Evolutionary conservation across 2,329 filamentous ascomycete species (phyloP), one percentile per base, ranked within the genome.

Genomic region (Aspergillus pseudotamarii): DNA sequence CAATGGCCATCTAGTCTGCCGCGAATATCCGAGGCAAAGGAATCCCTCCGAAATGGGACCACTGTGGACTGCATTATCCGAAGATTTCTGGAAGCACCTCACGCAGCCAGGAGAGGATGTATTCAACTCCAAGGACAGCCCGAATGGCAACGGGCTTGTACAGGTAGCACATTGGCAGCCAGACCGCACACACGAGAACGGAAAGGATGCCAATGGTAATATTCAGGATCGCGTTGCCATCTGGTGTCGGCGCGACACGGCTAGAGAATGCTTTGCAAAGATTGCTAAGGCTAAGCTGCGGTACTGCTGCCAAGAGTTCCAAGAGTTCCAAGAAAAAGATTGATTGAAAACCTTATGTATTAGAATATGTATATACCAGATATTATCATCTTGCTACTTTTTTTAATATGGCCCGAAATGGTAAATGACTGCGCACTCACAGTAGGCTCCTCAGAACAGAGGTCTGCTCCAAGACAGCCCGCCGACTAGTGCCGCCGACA

Each of bases 401-500:
- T 63, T 34, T 59, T 53, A 4, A 12, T 38, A 62, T 38, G 34
- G 21, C 61, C 41, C 36, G 28, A 55, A 58, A 48, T 38, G 34
- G 16, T 36, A 59, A 48, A 61, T 50, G 45, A 46, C 53, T 34
- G 48, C 28, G 16, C 41, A 51, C 59, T 59, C 71, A 76, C 41
- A 91, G 75, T 68, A 86, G 84, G 1, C 81, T 79, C 69, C 82
- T 82, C 61, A 93, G 73, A 66, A 85, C 84, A 57, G 88, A 84
- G 66, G 92, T 92, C 81, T 93, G 91, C 72, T 86, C 83, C 36
- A 89, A 70, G 36, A 93, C 89, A 28, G 86, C 85, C 14, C 84
- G 85, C 79, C 86, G 88, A 81, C 91, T 93, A 28, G 91, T 95
- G 32, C 92, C 92, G 28, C 93, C 93, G 69, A 88, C 88, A 3